phyloP scores from a whole-genome alignment of 73 alveolate species.

The Durusdinium trenchii region DNA sequence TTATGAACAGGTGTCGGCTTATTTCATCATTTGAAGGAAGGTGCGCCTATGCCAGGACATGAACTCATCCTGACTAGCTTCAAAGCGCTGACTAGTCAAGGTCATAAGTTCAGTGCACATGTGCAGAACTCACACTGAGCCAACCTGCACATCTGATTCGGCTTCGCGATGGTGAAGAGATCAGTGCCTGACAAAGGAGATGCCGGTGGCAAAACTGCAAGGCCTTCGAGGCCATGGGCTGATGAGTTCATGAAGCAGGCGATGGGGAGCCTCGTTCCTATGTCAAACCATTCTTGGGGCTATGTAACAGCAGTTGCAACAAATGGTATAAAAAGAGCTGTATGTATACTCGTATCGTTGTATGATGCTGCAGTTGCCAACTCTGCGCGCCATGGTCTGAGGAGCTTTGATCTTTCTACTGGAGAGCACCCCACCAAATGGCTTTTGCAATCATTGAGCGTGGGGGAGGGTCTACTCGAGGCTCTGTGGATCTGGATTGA shows the following conservation, averaged over 20 bases:
- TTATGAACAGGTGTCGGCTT: neutral
- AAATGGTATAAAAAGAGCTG: neutral
- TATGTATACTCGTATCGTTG: no score
- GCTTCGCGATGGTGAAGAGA: neutral
- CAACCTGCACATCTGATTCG: no score
- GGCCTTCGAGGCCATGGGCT: neutral
- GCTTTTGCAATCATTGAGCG: no score
- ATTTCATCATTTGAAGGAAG: no score
- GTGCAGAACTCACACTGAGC: no score
- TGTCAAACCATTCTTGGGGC: neutral
- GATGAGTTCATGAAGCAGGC: neutral
- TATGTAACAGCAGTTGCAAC: neutral
- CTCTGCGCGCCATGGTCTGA: no score
- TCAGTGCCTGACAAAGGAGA: neutral
- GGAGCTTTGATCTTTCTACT: neutral
- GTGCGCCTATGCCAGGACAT: no score
- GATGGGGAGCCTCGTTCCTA: neutral
- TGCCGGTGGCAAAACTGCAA: neutral
- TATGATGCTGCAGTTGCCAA: no score
- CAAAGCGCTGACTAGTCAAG: no score
- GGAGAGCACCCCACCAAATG: slow-evolving; percentile 11
- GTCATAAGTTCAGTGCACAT: no score
- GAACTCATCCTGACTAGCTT: no score
- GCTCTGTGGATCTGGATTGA: neutral
- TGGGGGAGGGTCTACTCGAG: neutral